These are phyloP conservation scores for Eragrostis nindensis DNA, from an alignment of 176 grass and related monocot species.

Conservation along the genomic window DNA sequence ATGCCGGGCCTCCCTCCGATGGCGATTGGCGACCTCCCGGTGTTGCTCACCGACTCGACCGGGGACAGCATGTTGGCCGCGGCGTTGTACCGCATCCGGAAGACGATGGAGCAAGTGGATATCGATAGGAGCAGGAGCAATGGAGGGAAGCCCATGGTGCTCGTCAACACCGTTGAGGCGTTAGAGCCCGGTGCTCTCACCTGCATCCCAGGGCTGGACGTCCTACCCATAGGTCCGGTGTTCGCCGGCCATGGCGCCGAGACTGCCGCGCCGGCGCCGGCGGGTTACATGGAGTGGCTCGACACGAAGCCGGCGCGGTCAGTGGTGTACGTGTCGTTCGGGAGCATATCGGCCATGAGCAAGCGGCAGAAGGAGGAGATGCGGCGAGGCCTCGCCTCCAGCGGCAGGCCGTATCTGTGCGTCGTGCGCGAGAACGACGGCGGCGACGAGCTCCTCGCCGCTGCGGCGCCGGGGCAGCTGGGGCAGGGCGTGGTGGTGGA, in stretches of 20 bases:
- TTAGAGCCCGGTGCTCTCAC: conserved; percentile 45
- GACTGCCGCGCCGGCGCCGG: too few relatives aligned
- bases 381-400: too few relatives aligned
- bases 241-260: too few relatives aligned
- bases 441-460: too few relatives aligned
- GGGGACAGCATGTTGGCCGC: neutral
- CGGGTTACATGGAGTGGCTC: too few relatives aligned
- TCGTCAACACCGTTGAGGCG: conserved; percentile 64
- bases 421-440: too few relatives aligned
- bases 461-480: too few relatives aligned
- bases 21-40: conserved; percentile 52
- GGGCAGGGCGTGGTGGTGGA: conserved; percentile 51
- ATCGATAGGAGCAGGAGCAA: neutral
- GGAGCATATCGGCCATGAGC: too few relatives aligned
- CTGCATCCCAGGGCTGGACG: conserved; percentile 28
- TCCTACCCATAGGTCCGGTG: conserved; percentile 52
- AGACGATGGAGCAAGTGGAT: conserved; percentile 33
- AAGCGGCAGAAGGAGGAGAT: too few relatives aligned
- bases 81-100: neutral
- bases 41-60: conserved; percentile 30
- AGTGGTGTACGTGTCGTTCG: too few relatives aligned
- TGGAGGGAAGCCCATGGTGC: conserved; percentile 29
- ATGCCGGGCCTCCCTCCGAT: conserved; percentile 50
- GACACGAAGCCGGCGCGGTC: too few relatives aligned
- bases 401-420: too few relatives aligned